Evolutionary conservation across 2,329 filamentous ascomycete species (phyloP).

Genomic region (Trichoderma sp.): DNA sequence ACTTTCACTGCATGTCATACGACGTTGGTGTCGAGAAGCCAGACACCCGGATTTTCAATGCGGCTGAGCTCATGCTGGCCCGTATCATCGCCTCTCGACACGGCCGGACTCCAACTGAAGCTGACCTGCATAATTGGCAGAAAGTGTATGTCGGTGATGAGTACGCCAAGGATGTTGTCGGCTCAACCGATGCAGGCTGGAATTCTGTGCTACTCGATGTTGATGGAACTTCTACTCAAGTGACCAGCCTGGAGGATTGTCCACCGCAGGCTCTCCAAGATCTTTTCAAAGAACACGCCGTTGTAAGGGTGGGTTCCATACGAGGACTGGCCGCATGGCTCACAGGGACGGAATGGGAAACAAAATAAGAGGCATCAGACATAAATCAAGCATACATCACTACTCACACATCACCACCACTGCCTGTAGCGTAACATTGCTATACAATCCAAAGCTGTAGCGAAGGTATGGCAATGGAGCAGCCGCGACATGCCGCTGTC

Average conservation of each 20-base stretch:
- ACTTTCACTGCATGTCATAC: slow-evolving; percentile 61
- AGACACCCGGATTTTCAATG: slow-evolving; percentile 51
- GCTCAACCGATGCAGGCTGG: slow-evolving; percentile 36
- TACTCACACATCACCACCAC: not conserved
- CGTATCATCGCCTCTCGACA: slow-evolving; percentile 28
- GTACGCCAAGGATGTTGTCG: slow-evolving; percentile 47
- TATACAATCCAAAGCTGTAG: too few species aligned
- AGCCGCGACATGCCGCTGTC: too few species aligned
- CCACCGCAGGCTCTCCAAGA: slow-evolving; percentile 11
- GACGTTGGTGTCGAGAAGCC: slow-evolving; percentile 62
- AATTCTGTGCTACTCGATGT: slow-evolving; percentile 25
- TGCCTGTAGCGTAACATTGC: not conserved
- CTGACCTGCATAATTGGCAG: slow-evolving; percentile 30
- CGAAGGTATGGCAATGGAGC: too few species aligned
- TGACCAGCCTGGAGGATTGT: slow-evolving; percentile 20
- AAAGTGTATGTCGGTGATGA: slow-evolving; percentile 56
- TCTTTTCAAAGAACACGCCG: slow-evolving; percentile 17
- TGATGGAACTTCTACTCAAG: slow-evolving; percentile 1
- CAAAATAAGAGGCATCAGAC: not conserved
- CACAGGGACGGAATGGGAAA: not conserved
- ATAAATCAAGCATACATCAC: not conserved
- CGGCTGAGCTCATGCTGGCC: slow-evolving; percentile 46
- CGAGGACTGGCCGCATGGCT: slow-evolving; percentile 21
- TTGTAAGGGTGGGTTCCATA: slow-evolving; percentile 23
- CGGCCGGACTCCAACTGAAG: slow-evolving; percentile 10